A percentile compares a stretch with the other conserved stretches of the same genome.
These are phyloP conservation scores for Pleurotus sapidus DNA, from an alignment of 768 basidiomycete species.

Conservation along the genomic window DNA sequence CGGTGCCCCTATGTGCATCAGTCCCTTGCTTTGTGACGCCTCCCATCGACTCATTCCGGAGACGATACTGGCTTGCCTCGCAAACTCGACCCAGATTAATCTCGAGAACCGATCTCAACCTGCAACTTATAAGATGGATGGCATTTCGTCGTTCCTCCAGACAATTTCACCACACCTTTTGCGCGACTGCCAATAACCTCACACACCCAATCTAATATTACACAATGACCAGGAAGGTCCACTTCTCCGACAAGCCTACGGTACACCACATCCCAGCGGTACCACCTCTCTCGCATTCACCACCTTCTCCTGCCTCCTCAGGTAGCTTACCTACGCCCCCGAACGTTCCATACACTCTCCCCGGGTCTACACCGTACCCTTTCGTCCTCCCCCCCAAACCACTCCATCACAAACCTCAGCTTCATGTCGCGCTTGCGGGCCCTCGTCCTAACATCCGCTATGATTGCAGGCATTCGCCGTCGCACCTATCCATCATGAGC, in stretches of 20 bases:
- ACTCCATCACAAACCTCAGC: not conserved
- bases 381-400: not conserved
- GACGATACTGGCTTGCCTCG: slow-evolving; percentile 2
- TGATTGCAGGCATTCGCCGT: not conserved
- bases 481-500: not conserved
- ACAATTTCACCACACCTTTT: not conserved
- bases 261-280: not conserved
- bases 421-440: not conserved
- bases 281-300: not conserved
- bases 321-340: not conserved
- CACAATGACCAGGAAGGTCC: not conserved
- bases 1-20: not conserved
- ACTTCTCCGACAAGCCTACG: not conserved
- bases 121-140: not conserved
- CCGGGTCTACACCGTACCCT: not conserved
- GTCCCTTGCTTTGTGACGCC: not conserved
- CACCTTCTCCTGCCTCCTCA: not conserved
- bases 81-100: not conserved
- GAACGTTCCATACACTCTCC: not conserved
- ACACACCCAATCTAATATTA: not conserved
- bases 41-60: not conserved
- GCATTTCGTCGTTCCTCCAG: not conserved
- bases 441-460: not conserved
- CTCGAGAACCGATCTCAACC: not conserved
- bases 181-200: not conserved